Evolutionary conservation across 2,329 filamentous ascomycete genomes (phyloP), one percentile per base, ranked within the genome.

Genomic region (Pestalotiopsis sp.): DNA sequence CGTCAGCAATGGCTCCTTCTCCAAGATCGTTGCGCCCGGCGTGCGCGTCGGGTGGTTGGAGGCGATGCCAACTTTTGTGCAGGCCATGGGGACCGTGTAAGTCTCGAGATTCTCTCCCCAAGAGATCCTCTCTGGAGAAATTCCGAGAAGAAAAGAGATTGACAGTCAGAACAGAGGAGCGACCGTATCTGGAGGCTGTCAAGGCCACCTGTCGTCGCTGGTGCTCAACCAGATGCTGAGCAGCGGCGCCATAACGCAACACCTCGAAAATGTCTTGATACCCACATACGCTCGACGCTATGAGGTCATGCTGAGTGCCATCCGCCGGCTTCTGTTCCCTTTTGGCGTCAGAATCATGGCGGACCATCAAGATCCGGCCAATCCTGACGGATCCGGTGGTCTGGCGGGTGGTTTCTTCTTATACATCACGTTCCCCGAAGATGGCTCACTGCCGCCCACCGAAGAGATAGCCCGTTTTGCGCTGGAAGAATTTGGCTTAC

Each of bases 1-100:
- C 9, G 82, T 87, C 45, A 90, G 88, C 66, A 92, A 92, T 74
- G 89, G 88, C 17, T 89, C 85, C 41, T 92, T 92, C 76, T 89
- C 86, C 72, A 92, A 92, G 75, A 84, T 92, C 25, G 81, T 86
- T 57, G 89, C 85, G 0, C 88, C 90, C 0, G 90, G 90, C 0
- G 78, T 87, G 45, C 82, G 91, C 4, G 87, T 86, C 1, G 89
- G 90, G 13, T 92, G 90, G 90, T 83, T 27, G 4, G 57, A 61
- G 2, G n/a, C 57, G 14, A 27, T 84, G 9, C 77, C 82, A 64
- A 88, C 86, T 69, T 81, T 92, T 71, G 84, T 85, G 4, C 85
- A 85, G 75, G 89, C 25, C 17, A 17, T 61, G 31, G 25, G 25
- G 6, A 31, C 57, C 25, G 25, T 31, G 57, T 61, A 61, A 61